Percentiles rank a stretch among this genome's conserved stretches.
These are phyloP conservation scores for Sphenostylis stenocarpa DNA, from an alignment of 306 rosid species.

Conservation along the genomic window DNA sequence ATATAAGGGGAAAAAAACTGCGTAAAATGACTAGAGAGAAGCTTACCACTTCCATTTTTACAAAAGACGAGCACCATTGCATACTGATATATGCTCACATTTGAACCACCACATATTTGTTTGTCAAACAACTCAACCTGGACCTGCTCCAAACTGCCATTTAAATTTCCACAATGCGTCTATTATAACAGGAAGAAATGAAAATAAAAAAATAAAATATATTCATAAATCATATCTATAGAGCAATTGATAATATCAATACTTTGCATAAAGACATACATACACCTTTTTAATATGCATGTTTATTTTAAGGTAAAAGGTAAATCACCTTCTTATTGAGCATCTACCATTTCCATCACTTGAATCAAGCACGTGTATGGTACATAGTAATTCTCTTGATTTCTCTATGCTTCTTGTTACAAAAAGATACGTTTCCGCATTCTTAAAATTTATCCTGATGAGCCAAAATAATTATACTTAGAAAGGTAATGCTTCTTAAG, in stretches of 20 bases:
- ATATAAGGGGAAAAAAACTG: constrained; percentile 6
- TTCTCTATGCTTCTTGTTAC: constrained; percentile 73
- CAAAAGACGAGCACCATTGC: constrained; percentile 69
- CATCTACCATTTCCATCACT: constrained; percentile 42
- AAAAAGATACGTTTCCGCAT: constrained; percentile 62
- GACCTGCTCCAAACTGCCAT: constrained; percentile 99
- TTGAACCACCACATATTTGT: constrained; percentile 76
- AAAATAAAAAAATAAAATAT: constrained; percentile 19
- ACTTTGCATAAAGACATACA: background rate
- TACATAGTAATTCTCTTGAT: constrained; percentile 62
- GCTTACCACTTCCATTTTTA: constrained; percentile 58
- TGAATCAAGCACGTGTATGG: constrained; percentile 53
- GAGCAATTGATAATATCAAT: constrained; percentile 11
- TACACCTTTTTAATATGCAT: background rate
- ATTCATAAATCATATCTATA: constrained; percentile 21
- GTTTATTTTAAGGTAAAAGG: background rate
- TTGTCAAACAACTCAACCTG: constrained; percentile 86
- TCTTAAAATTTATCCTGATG: constrained; percentile 59
- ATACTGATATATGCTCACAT: constrained; percentile 81
- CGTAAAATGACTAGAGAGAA: constrained; percentile 22
- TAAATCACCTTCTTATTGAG: constrained; percentile 65
- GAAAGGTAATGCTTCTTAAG: constrained; percentile 20
- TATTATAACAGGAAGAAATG: constrained; percentile 49
- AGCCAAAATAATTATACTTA: constrained; percentile 33
- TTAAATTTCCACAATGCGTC: constrained; percentile 81